These are phyloP conservation scores for Xylaria sp. DNA, from an alignment of 2,329 filamentous ascomycete genomes.

Conservation along the genomic window DNA sequence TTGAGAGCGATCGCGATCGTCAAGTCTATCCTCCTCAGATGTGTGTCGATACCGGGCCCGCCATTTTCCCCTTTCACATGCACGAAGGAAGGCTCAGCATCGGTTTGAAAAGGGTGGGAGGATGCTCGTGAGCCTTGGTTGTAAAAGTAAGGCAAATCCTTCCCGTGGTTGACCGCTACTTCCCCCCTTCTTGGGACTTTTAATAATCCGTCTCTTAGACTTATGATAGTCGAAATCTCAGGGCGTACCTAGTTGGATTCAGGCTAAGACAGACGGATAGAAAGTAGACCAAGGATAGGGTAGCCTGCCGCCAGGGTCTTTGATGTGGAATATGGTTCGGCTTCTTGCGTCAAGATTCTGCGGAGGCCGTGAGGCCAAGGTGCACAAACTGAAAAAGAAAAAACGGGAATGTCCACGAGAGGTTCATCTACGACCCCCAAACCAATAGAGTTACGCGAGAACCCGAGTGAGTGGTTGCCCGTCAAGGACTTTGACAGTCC, in stretches of 20 bases:
- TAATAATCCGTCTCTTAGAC: background rate
- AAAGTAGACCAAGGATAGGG: slow-evolving; percentile 27
- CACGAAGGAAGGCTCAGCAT: slow-evolving; percentile 11
- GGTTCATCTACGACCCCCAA: background rate
- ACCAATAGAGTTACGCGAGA: slow-evolving; percentile 22
- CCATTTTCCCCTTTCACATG: slow-evolving; percentile 31
- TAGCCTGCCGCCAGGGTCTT: background rate
- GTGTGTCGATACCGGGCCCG: slow-evolving; percentile 15
- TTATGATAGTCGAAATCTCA: slow-evolving; percentile 16
- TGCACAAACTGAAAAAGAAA: background rate
- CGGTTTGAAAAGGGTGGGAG: background rate
- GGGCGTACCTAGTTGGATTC: slow-evolving; percentile 3
- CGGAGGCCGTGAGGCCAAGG: slow-evolving; percentile 23
- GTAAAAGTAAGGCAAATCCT: slow-evolving; percentile 11
- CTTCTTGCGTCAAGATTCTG: slow-evolving; percentile 31
- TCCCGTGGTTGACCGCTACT: slow-evolving; percentile 34
- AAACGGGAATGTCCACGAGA: slow-evolving; percentile 7
- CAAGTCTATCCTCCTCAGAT: background rate
- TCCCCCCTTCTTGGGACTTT: background rate
- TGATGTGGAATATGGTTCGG: slow-evolving; percentile 23
- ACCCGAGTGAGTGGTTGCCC: slow-evolving; percentile 13
- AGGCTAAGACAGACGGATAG: background rate
- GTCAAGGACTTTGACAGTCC: slow-evolving; percentile 1
- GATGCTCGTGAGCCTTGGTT: slow-evolving; percentile 16
- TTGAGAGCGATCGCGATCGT: slow-evolving; percentile 8